Base-by-base conservation (phyloP, 257 asterid genomes). In the Forsythia suspensa region DNA sequence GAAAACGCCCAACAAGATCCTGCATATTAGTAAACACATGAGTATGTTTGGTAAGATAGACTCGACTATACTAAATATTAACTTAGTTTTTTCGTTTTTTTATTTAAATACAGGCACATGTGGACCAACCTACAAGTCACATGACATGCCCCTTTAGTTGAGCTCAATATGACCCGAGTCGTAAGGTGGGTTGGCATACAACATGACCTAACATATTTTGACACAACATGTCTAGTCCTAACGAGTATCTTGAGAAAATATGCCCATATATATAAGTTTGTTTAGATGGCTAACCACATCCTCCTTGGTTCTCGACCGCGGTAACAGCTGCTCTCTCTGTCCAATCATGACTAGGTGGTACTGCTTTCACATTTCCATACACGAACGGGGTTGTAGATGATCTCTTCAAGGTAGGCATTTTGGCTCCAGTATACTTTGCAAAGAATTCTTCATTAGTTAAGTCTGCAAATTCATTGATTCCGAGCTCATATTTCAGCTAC, bases 1-100 rank as follows among this genome's bases (percentile, higher is more conserved):
- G 84, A 71, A 76, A 81, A 81, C 4, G 84, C 84, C 81, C 81
- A 81, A 38, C 86, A 83, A 46, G 78, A 52, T 11, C 86, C 81
- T 81, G 68, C 20, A 5, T n/a, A 41, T 39, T 13, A 16, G 59
- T 12, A 51, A 51, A 51, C 15, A 9, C 51, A 10, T 44, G 4
- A 51, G 20, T 7, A 51, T 51, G 21, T 51, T 51, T 41, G 42
- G 72, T 75, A 63, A 63, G 42, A 20, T 43, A 29, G 51, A 44
- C 4, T 10, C 0, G 51, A 44, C 8, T 9, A 44, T 9, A 44
- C 8, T 8, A 8, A 43, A 43, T 43, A 44, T 44, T 46, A 46
- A 11, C 55, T 8, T 24, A 63, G 10, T 3, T 76, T 46, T 11
- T 67, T 39, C 6, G 6, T 51, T 2, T 70, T 34, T 46, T 40